Evolutionary conservation across 768 basidiomycete genomes (phyloP), one percentile per base, ranked within the genome.

Genomic region (Russula olivacea): DNA sequence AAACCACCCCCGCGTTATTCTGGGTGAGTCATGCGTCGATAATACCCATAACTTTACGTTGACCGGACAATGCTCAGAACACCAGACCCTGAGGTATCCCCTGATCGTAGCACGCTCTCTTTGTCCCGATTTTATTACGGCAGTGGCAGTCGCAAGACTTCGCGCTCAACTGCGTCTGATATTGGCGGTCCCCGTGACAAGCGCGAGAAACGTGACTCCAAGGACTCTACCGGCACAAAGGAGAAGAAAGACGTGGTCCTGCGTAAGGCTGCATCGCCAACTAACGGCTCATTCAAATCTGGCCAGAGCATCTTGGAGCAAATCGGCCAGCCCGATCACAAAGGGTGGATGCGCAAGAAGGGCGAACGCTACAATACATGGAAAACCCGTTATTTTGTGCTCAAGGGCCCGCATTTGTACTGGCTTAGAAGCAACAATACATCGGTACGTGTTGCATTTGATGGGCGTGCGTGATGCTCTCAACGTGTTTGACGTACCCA

Each of bases 271-370:
- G 82, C 81, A 5, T 70, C 75, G 10, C 70, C 74, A 41, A 36
- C 45, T 21, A 25, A 23, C 49, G 5, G 68, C 61, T 43, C 47
- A 1, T 59, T 77, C 25, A 74, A 73, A 65, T 67, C 74, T 34
- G 90, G 89, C 0, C 78, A 80, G 72, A 92, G 84, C 63, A 89
- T 97, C 54, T 73, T 97, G 59, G 86, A 92, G 59, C 91, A 96
- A 74, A 93, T 99, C 64, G 97, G 96, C 4, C 82, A 82, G 28
- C 85, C 93, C 17, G 97, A 99, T 75, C 86, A 91, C 72, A 79
- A 81, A 36, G 97, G 97, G 8, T 98, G 92, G 88, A 88, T 99
- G 88, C 83, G 90, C 71, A 99, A 98, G 82, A 92, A 87, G 77
- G 91, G 91, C 1, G 97, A 97, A 52, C 79, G 87, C 66, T 98